phyloP scores from a whole-genome alignment of 768 basidiomycete genomes.

The Lactarius tabidus region DNA sequence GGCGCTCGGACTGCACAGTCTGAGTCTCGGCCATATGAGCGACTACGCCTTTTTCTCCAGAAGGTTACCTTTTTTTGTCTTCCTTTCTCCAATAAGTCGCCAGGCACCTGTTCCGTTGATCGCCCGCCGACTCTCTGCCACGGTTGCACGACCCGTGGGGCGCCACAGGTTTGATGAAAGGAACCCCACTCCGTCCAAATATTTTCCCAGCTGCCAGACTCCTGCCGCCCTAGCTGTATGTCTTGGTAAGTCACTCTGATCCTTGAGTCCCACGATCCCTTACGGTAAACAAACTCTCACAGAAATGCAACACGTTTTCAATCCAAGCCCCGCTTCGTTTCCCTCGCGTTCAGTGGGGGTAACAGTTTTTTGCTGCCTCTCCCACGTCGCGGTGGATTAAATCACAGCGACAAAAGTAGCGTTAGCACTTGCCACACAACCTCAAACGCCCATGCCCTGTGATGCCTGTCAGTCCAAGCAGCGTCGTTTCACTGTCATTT shows the following conservation, averaged over 20 bases:
- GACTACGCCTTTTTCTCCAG: not conserved
- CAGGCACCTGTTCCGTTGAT: not conserved
- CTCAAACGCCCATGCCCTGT: not conserved
- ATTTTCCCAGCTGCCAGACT: not conserved
- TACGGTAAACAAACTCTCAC: conserved; percentile 12
- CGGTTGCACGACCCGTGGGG: not conserved
- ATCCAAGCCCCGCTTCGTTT: not conserved
- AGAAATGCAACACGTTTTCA: not conserved
- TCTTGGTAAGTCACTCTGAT: not conserved
- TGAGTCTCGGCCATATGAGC: not conserved
- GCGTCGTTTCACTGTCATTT: not conserved
- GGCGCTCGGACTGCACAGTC: not conserved
- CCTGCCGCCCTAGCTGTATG: not conserved
- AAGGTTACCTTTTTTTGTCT: not conserved
- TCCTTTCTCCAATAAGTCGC: not conserved
- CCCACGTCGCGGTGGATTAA: not conserved
- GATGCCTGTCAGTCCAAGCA: not conserved
- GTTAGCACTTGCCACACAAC: not conserved
- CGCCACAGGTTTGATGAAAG: not conserved
- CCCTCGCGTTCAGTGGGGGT: not conserved
- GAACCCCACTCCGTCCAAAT: not conserved
- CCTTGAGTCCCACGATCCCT: conserved; percentile 1
- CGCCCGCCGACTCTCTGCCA: not conserved
- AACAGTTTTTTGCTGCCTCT: not conserved
- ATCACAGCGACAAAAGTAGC: not conserved